These are phyloP conservation scores for Tulasnella sp. DNA, from an alignment of 768 basidiomycete species.

Conservation along the genomic window DNA sequence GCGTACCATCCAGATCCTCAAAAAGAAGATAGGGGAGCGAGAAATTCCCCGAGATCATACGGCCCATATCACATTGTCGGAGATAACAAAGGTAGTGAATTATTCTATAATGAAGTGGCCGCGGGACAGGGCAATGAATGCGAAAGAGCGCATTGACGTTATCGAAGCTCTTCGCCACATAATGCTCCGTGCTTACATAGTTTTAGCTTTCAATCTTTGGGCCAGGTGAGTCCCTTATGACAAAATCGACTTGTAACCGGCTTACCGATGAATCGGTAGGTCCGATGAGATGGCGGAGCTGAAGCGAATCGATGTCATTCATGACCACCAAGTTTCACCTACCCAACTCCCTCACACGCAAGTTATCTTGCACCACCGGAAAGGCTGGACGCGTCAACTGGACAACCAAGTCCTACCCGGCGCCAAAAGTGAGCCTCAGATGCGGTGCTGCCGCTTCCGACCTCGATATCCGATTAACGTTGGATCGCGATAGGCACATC, in stretches of 20 bases:
- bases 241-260: background rate
- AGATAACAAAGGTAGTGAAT: background rate
- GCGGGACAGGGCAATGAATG: background rate
- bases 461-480: background rate
- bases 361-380: background rate
- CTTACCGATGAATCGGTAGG: background rate
- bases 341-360: background rate
- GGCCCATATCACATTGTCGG: background rate
- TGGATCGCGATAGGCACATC: background rate
- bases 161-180: background rate
- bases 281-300: background rate
- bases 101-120: background rate
- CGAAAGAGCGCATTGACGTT: background rate
- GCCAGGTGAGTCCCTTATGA: background rate
- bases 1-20: background rate
- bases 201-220: background rate
- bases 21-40: background rate
- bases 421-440: background rate
- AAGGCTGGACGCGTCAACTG: background rate
- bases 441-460: background rate
- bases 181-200: background rate
- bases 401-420: background rate
- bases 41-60: background rate
- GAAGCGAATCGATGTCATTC: background rate
- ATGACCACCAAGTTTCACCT: background rate